Evolutionary conservation across 441 rosid genomes (phyloP).

Genomic region (Raphanus hybrid): DNA sequence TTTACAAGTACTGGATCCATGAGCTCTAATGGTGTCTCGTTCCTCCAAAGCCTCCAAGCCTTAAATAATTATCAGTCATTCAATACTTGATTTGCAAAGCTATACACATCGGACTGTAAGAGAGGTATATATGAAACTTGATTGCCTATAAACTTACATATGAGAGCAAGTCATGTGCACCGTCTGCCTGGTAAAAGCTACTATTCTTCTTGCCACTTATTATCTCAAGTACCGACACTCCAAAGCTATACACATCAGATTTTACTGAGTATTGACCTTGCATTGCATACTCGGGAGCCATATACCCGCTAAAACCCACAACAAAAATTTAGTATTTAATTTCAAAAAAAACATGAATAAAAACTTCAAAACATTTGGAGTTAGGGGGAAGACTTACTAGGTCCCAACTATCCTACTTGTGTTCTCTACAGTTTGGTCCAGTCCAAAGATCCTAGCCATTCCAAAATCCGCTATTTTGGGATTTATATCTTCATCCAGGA

Average conservation of each 20-base stretch:
- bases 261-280: conserved; percentile 18
- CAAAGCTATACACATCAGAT: conserved; percentile 32
- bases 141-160: conserved; percentile 12
- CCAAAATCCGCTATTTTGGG: not conserved
- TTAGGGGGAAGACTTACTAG: not conserved
- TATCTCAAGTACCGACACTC: conserved; percentile 2
- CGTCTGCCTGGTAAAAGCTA: conserved; percentile 4
- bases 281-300: conserved; percentile 15
- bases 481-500: not conserved
- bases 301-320: conserved; percentile 21
- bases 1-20: not conserved
- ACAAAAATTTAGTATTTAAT: not conserved
- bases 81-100: not conserved
- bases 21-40: not conserved
- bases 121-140: not conserved
- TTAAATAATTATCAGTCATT: not conserved
- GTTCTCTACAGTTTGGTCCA: not conserved
- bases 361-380: not conserved
- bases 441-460: conserved; percentile 3
- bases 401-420: not conserved
- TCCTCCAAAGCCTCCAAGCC: conserved; percentile 19
- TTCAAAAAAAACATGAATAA: not conserved
- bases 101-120: not conserved
- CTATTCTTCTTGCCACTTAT: conserved; percentile 28
- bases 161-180: conserved; percentile 17